Percentiles rank a stretch among this genome's conserved stretches.
phyloP scores from a whole-genome alignment of 129 eudicot species.

The Flaveria brownii region DNA sequence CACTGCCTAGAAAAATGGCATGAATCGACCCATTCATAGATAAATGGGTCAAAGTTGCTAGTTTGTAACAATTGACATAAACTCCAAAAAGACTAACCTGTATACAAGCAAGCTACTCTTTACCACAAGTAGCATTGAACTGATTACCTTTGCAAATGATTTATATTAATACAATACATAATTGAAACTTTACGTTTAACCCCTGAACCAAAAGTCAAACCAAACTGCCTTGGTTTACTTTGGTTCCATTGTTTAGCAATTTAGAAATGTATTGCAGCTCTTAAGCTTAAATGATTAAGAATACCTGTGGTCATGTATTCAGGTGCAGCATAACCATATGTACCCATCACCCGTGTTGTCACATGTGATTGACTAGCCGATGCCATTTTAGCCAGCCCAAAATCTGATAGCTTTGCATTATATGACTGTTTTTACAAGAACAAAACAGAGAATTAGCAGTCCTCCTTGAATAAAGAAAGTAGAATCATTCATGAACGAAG shows the following conservation, averaged over 20 bases:
- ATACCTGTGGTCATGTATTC: constrained; percentile 88
- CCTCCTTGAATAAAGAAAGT: not conserved
- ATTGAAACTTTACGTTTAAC: not conserved
- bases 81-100: too few relatives aligned
- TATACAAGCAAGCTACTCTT: not conserved
- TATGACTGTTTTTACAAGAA: constrained; percentile 46
- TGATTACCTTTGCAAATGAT: not conserved
- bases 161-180: not conserved
- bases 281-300: constrained; percentile 2
- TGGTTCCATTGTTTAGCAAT: not conserved
- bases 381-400: constrained; percentile 80
- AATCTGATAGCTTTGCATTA: constrained; percentile 78
- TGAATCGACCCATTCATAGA: not conserved
- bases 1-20: not conserved
- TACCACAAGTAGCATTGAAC: not conserved
- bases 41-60: not conserved
- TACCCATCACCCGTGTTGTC: constrained; percentile 82
- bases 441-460: constrained; percentile 12
- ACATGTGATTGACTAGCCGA: constrained; percentile 76
- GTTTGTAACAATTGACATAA: not conserved
- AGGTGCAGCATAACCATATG: constrained; percentile 92
- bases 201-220: not conserved
- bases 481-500: not conserved
- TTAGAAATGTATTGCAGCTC: not conserved
- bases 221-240: not conserved